These are phyloP conservation scores for Myriosclerotinia scirpicola DNA, from an alignment of 2,329 filamentous ascomycete genomes.

Conservation along the genomic window DNA sequence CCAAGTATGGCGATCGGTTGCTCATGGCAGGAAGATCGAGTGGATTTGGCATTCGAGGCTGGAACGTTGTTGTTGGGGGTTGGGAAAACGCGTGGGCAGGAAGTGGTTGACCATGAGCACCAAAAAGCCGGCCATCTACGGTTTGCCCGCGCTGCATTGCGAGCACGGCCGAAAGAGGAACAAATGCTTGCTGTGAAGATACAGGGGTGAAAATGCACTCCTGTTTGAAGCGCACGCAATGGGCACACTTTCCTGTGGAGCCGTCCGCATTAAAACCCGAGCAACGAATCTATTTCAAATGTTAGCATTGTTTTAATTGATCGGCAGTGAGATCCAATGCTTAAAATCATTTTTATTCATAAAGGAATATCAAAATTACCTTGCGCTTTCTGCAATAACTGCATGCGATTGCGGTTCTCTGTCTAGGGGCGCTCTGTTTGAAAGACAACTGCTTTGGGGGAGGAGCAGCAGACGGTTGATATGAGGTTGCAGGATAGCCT, in stretches of 20 bases:
- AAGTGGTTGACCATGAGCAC: conserved; percentile 45
- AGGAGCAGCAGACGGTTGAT: neutral
- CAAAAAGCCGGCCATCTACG: conserved; percentile 42
- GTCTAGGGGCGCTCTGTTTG: conserved; percentile 54
- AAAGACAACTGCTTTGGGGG: conserved; percentile 33
- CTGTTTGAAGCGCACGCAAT: conserved; percentile 72
- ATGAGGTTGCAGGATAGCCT: conserved; percentile 27
- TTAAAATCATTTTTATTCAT: neutral
- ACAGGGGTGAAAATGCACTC: conserved; percentile 77
- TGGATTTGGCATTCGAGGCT: neutral
- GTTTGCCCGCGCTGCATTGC: conserved; percentile 50
- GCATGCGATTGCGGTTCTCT: conserved; percentile 60
- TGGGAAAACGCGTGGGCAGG: conserved; percentile 29
- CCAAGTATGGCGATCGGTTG: conserved; percentile 1
- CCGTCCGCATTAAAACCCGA: conserved; percentile 68
- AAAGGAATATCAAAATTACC: conserved; percentile 42
- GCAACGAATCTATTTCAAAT: conserved; percentile 62
- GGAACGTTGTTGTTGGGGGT: neutral
- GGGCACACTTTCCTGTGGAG: conserved; percentile 69
- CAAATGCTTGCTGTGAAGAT: conserved; percentile 72
- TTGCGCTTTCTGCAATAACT: conserved; percentile 60
- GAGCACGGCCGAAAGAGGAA: conserved; percentile 68
- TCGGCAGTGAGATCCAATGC: neutral
- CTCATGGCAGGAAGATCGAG: neutral
- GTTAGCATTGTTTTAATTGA: conserved; percentile 26